phyloP scores from a whole-genome alignment of 805 yeast genomes.

The Clavispora asparagi region DNA sequence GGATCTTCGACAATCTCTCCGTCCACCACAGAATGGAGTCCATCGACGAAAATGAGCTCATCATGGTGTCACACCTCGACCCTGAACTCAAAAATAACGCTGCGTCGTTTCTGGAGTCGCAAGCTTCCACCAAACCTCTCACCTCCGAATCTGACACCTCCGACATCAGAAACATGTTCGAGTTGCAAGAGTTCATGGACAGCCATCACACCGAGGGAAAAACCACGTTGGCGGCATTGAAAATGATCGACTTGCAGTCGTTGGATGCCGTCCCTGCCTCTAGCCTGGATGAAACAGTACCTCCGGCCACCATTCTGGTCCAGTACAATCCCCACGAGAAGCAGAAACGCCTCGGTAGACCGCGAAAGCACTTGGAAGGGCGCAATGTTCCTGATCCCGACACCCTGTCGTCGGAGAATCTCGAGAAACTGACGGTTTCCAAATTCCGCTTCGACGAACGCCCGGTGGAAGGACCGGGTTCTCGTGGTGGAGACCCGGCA shows the following conservation, averaged over 20 bases:
- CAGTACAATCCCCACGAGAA: slow-evolving; percentile 29
- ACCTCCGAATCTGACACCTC: background rate
- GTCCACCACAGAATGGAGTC: background rate
- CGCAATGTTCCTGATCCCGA: slow-evolving; percentile 14
- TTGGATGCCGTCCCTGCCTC: slow-evolving; percentile 1
- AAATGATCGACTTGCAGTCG: slow-evolving; percentile 15
- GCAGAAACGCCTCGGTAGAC: slow-evolving; percentile 32
- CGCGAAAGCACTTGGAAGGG: slow-evolving; percentile 23
- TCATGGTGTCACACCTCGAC: background rate
- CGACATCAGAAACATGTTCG: slow-evolving; percentile 1
- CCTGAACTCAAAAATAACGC: background rate
- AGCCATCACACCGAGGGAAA: slow-evolving; percentile 4
- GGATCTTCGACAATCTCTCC: background rate
- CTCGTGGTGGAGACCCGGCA: slow-evolving; percentile 30
- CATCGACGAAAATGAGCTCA: slow-evolving; percentile 1
- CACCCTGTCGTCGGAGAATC: slow-evolving; percentile 20
- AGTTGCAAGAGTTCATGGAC: slow-evolving; percentile 1
- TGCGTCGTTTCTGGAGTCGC: background rate
- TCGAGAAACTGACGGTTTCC: slow-evolving; percentile 25
- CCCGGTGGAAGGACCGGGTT: slow-evolving; percentile 36
- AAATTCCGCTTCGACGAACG: slow-evolving; percentile 29
- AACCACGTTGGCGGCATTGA: slow-evolving; percentile 17
- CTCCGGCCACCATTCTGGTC: slow-evolving; percentile 9
- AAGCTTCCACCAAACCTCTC: background rate
- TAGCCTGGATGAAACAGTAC: background rate